Evolutionary conservation across 129 eudicot species (phyloP).

Genomic region (Arctium minus): DNA sequence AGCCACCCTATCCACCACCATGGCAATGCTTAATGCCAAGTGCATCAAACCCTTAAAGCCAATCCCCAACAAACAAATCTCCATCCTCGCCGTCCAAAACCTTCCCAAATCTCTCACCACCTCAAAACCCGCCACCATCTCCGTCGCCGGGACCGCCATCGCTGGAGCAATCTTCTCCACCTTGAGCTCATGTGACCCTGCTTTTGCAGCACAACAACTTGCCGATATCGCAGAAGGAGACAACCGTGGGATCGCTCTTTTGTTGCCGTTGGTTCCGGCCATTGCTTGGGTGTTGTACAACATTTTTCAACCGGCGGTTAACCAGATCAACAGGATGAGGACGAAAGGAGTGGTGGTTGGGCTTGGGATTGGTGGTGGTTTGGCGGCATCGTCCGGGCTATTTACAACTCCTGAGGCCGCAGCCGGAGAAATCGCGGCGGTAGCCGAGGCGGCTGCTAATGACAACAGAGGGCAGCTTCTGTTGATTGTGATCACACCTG

Average conservation of each 20-base stretch:
- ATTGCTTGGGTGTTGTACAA: slow-evolving; percentile 83
- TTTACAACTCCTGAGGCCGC: slow-evolving; percentile 51
- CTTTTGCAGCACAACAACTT: slow-evolving; percentile 82
- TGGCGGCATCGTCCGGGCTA: slow-evolving; percentile 55
- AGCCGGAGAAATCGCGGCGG: slow-evolving; percentile 42
- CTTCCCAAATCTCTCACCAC: slow-evolving; percentile 48
- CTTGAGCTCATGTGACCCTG: slow-evolving; percentile 62
- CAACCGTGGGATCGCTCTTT: slow-evolving; percentile 77
- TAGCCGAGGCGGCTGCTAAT: slow-evolving; percentile 47
- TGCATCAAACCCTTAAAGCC: slow-evolving; percentile 46
- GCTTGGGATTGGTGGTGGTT: slow-evolving; percentile 71
- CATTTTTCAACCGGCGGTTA: slow-evolving; percentile 80
- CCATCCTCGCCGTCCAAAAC: slow-evolving; percentile 47
- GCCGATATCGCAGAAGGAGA: slow-evolving; percentile 84
- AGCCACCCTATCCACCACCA: slow-evolving; percentile 70
- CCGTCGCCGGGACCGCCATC: slow-evolving; percentile 55
- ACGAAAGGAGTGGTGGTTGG: slow-evolving; percentile 64
- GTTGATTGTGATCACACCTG: slow-evolving; percentile 80
- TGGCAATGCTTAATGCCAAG: slow-evolving; percentile 67
- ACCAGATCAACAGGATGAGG: slow-evolving; percentile 79
- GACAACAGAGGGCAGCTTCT: slow-evolving; percentile 83
- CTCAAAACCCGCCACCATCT: slow-evolving; percentile 21
- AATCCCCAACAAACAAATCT: slow-evolving; percentile 26
- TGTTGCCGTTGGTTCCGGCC: slow-evolving; percentile 77
- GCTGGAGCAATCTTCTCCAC: slow-evolving; percentile 84